Evolutionary conservation across 176 grass and related monocot genomes (phyloP), one percentile per base, ranked within the genome.

Genomic region (Poa annua): DNA sequence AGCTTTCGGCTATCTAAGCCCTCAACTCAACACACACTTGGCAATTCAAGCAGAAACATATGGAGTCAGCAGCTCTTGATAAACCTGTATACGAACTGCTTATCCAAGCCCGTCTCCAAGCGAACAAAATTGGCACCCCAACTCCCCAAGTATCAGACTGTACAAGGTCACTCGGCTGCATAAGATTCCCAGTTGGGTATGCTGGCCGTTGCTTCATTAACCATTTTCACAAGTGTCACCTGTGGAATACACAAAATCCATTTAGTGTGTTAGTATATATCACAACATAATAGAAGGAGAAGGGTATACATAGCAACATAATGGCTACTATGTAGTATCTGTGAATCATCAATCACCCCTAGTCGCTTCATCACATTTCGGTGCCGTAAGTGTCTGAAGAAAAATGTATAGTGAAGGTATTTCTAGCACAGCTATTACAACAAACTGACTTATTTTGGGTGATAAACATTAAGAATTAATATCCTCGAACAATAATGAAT

Each of bases 171-270:
- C 38, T 11, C 44, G 24, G 84, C 75, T 63, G 69, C 80, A 14
- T 85, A 91, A 21, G 84, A 70, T 52, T 92, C 92, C 95, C 95
- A 97, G 64, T 91, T 84, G 2, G 86, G 88, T 77, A 94, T 97
- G 65, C 68, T 97, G 34, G 79, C 75, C 36, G 90, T 91, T 71
- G 95, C 95, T 90, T 97, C 95, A 67, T 94, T 97, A 19, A 97
- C 84, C 95, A 97, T 97, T 63, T 90, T 97, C 60, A 97, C 92
- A 84, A 97, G 92, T 78, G 92, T 97, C 63, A 83, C 90, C 95
- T 97, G 61, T 51, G 41, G 36, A 29, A 41, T 41, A 41, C 7
- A 8, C 39, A 41, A 35, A 84, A 77, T 34, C 20, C 29, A 72
- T 16, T 1, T 3, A 29, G 80, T 4, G 21, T 24, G 21, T 75